These are phyloP conservation scores for Suhomyces taliae DNA, from an alignment of 1,139 yeast species.

Conservation along the genomic window DNA sequence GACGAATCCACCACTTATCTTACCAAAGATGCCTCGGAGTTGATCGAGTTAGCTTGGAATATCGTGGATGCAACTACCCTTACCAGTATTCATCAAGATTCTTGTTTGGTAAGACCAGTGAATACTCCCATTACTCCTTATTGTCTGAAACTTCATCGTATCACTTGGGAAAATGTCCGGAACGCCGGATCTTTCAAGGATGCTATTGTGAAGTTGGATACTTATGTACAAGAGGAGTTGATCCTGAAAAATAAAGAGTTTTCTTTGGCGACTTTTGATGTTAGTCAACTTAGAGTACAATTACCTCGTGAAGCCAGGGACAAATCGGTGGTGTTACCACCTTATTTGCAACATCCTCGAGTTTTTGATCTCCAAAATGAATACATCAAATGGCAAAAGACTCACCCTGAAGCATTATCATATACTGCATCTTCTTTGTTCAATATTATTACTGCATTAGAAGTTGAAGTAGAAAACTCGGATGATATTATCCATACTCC, in stretches of 20 bases:
- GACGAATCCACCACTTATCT: slow-evolving; percentile 63
- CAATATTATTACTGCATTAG: slow-evolving; percentile 60
- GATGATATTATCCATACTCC: slow-evolving; percentile 12
- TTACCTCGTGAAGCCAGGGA: slow-evolving; percentile 81
- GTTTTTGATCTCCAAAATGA: slow-evolving; percentile 77
- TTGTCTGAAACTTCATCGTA: slow-evolving; percentile 52
- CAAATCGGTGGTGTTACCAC: slow-evolving; percentile 68
- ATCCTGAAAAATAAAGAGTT: slow-evolving; percentile 51
- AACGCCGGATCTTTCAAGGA: slow-evolving; percentile 57
- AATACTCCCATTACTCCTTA: slow-evolving; percentile 68
- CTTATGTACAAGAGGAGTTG: slow-evolving; percentile 45
- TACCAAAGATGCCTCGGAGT: slow-evolving; percentile 63
- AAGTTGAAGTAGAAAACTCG: slow-evolving; percentile 40
- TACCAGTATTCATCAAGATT: slow-evolving; percentile 36
- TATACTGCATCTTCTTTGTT: slow-evolving; percentile 50
- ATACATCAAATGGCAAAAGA: slow-evolving; percentile 65
- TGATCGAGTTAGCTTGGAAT: slow-evolving; percentile 68
- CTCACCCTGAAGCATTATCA: slow-evolving; percentile 60
- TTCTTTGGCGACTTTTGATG: slow-evolving; percentile 64
- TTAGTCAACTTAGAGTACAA: slow-evolving; percentile 73
- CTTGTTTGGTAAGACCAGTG: slow-evolving; percentile 58
- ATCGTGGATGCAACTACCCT: slow-evolving; percentile 43
- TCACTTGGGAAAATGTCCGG: slow-evolving; percentile 66
- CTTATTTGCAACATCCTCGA: slow-evolving; percentile 72
- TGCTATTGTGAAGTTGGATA: slow-evolving; percentile 57